Base-by-base conservation (phyloP, 1,139 yeast genomes). In the Debaryomyces singareniensis region DNA sequence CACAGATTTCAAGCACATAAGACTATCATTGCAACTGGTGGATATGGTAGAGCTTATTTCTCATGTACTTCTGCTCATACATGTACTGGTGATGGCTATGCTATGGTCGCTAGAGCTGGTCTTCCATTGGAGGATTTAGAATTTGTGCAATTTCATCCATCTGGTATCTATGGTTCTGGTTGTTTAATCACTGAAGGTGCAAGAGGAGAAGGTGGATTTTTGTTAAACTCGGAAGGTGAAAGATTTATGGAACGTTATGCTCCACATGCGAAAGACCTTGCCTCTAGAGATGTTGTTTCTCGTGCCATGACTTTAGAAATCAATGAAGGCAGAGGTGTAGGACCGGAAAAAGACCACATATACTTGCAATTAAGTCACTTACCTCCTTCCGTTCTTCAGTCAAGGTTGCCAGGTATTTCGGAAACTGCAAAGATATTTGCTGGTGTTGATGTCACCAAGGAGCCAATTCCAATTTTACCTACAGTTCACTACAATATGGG, bases 401-500 rank as follows among this genome's bases (percentile, higher is more conserved):
- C 87, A 71, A 84, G 98, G 72, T 75, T 91, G 54, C 98, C 98
- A 48, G 98, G 98, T 81, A 91, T 91, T 51, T 87, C 97, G 42
- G 97, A 91, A 71, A 91, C 98, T 38, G 98, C 97, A 27, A 85
- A 89, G 45, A 91, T 91, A 63, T 91, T 91, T 53, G 96, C 98
- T 31, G 98, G 98, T 71, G 98, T 91, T 46, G 98, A 91, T 63
- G 97, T 91, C 44, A 91, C 98, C 43, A 91, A 91, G 73, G 96
- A 91, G 69, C 98, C 98, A 54, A 93, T 93, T 57, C 98, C 98
- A 51, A 91, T 91, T 49, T 68, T 91, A 53, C 98, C 98, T 50
- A 91, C 98, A 42, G 98, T 91, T 42, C 98, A 91, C 67, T 91
- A 91, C 74, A 91, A 91, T 67, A 91, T 91, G 98, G 98, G 98